A percentile compares a stretch with the other conserved stretches of the same genome.
phyloP scores from a whole-genome alignment of 345 rosid genomes.

The Anacardium occidentale region DNA sequence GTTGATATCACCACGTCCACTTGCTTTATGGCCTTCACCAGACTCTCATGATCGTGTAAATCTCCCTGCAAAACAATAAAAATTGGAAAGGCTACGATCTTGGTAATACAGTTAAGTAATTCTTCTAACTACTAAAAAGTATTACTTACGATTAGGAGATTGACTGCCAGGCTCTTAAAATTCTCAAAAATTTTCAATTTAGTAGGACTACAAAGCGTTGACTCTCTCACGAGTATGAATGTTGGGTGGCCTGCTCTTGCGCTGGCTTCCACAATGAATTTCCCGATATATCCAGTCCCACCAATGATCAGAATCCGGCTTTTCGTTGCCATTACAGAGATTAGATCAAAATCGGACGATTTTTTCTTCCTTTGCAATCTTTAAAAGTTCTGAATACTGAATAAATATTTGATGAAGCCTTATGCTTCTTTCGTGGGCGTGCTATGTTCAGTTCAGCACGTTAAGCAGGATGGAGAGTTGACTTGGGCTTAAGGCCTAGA shows the following conservation, averaged over 20 bases:
- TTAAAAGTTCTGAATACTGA: no score
- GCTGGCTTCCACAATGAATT: slow-evolving; percentile 23
- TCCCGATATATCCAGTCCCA: slow-evolving; percentile 22
- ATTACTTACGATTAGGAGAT: background rate
- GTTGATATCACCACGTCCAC: slow-evolving; percentile 64
- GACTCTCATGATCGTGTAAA: slow-evolving; percentile 45
- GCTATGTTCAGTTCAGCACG: no score
- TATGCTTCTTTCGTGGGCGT: no score
- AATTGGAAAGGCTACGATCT: background rate
- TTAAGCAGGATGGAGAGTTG: no score
- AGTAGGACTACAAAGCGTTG: slow-evolving; percentile 5
- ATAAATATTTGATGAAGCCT: no score
- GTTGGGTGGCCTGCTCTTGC: slow-evolving; percentile 19
- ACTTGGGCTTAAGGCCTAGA: no score
- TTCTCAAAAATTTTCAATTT: slow-evolving; percentile 1
- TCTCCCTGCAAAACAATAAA: slow-evolving; percentile 41
- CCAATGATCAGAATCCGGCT: slow-evolving; percentile 20
- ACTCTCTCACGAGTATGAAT: slow-evolving; percentile 15
- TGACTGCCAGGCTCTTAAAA: slow-evolving; percentile 21
- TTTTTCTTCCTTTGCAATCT: background rate
- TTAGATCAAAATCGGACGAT: background rate
- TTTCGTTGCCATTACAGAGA: background rate
- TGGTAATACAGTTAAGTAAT: background rate
- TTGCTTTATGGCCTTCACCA: slow-evolving; percentile 52
- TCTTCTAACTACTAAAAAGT: background rate